phyloP scores from a whole-genome alignment of 768 basidiomycete genomes.

The Lentinula lateritia region DNA sequence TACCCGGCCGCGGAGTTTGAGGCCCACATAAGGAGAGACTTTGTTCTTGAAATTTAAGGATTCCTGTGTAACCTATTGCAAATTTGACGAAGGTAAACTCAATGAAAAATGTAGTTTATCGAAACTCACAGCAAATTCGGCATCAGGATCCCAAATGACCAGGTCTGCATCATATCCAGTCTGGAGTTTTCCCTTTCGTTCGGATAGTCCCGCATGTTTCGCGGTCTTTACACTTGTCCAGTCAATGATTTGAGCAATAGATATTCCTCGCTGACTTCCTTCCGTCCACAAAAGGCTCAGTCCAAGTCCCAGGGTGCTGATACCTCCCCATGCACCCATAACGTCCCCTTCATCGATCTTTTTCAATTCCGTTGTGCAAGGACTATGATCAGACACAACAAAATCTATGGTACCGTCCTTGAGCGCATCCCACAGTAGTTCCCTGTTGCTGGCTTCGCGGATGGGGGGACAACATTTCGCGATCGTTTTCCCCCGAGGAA shows the following conservation, averaged over 20 bases:
- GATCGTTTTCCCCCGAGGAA: conserved; percentile 73
- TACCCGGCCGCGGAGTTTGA: conserved; percentile 64
- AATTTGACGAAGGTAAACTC: conserved; percentile 3
- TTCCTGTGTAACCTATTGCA: conserved; percentile 62
- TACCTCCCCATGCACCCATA: conserved; percentile 93
- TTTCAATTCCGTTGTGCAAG: conserved; percentile 82
- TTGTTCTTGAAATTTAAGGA: conserved; percentile 89
- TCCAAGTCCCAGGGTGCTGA: conserved; percentile 87
- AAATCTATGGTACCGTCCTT: conserved; percentile 82
- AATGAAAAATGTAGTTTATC: neutral
- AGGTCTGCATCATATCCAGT: conserved; percentile 85
- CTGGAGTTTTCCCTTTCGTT: conserved; percentile 64
- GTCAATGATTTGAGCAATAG: conserved; percentile 56
- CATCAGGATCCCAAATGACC: conserved; percentile 72
- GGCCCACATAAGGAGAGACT: conserved; percentile 83
- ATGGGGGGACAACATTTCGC: conserved; percentile 98
- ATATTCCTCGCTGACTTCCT: conserved; percentile 50
- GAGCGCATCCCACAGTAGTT: conserved; percentile 77
- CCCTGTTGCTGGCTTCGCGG: conserved; percentile 65
- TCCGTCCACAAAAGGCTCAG: conserved; percentile 89
- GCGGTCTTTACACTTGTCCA: conserved; percentile 79
- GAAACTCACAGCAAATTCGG: conserved; percentile 35
- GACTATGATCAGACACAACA: conserved; percentile 95
- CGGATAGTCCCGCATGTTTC: conserved; percentile 67
- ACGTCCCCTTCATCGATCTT: conserved; percentile 70